Conservation (phyloP, 1,284 basidiomycete genomes). For the Cutaneotrichosporon cavernicola region DNA sequence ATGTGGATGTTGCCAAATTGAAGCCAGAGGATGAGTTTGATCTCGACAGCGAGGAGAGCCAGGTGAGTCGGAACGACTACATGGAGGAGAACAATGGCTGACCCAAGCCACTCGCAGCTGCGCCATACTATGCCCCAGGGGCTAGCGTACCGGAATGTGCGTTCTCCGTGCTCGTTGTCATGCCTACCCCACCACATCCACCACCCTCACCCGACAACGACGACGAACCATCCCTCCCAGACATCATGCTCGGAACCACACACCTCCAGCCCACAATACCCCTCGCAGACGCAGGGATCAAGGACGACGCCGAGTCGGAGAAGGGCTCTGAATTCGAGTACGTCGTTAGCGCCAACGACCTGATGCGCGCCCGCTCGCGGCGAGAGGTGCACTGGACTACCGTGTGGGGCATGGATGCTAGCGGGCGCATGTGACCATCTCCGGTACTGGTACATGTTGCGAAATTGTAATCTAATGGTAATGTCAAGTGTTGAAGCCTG, state of each 20-base stretch:
- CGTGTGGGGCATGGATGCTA: slow-evolving; percentile 10
- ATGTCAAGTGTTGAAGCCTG: background rate
- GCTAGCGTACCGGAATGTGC: slow-evolving; percentile 9
- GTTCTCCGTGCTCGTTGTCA: slow-evolving; percentile 18
- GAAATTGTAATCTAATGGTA: slow-evolving; percentile 9
- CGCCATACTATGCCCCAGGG: slow-evolving; percentile 1
- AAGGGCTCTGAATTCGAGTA: slow-evolving; percentile 6
- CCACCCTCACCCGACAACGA: background rate
- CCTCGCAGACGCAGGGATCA: background rate
- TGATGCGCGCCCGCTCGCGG: background rate
- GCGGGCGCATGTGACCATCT: slow-evolving; percentile 2
- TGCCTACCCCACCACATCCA: slow-evolving; percentile 11
- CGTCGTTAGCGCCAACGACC: slow-evolving; percentile 7
- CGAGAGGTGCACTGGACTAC: background rate
- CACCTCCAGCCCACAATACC: slow-evolving; percentile 1
- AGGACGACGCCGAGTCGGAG: slow-evolving; percentile 2
- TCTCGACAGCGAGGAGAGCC: slow-evolving; percentile 3
- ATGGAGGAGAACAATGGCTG: background rate
- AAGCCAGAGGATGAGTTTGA: slow-evolving; percentile 13
- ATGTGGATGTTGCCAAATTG: slow-evolving; percentile 12
- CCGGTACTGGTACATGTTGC: slow-evolving; percentile 12
- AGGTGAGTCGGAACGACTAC: slow-evolving; percentile 12
- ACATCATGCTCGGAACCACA: slow-evolving; percentile 22
- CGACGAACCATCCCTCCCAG: slow-evolving; percentile 13
- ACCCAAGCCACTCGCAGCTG: slow-evolving; percentile 15